These are phyloP conservation scores for Pleurotus tuoliensis DNA, from an alignment of 768 basidiomycete genomes.

Conservation along the genomic window DNA sequence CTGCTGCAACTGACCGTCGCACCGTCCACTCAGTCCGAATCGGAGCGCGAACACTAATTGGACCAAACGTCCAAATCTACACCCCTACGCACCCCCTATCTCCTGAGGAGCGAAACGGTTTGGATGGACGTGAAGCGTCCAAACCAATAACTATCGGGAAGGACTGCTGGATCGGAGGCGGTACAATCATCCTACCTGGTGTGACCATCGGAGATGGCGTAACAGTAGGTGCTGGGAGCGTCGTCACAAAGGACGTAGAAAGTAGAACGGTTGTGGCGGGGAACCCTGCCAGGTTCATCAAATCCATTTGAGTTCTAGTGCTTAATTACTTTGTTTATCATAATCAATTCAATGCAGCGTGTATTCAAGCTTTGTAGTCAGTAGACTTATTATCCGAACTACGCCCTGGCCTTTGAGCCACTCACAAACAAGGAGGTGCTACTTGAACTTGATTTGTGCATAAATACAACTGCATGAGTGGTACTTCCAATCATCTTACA, in stretches of 20 bases:
- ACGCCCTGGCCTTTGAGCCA: too few species aligned
- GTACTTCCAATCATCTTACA: too few species aligned
- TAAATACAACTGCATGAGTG: too few species aligned
- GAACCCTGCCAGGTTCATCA: conserved; percentile 2
- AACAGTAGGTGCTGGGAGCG: conserved; percentile 10
- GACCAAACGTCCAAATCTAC: conserved; percentile 4
- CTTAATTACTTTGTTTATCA: too few species aligned
- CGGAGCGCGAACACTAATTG: neutral
- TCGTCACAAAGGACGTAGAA: conserved; percentile 9
- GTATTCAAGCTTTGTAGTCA: too few species aligned
- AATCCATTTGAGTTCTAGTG: neutral
- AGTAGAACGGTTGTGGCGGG: neutral
- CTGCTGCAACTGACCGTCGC: neutral
- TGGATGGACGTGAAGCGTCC: neutral
- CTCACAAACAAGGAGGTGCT: too few species aligned
- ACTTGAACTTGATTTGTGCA: too few species aligned
- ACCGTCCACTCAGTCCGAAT: neutral
- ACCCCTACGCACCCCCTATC: conserved; percentile 5
- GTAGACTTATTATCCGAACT: too few species aligned
- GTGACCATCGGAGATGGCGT: conserved; percentile 9
- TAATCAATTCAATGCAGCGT: too few species aligned
- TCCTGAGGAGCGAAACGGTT: neutral
- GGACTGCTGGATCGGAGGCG: conserved; percentile 12
- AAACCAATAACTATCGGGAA: conserved; percentile 5
- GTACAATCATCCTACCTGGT: conserved; percentile 2